Evolutionary conservation across 805 yeast genomes (phyloP), one percentile per base, ranked within the genome.

Genomic region (Barnettozyma siamensis): DNA sequence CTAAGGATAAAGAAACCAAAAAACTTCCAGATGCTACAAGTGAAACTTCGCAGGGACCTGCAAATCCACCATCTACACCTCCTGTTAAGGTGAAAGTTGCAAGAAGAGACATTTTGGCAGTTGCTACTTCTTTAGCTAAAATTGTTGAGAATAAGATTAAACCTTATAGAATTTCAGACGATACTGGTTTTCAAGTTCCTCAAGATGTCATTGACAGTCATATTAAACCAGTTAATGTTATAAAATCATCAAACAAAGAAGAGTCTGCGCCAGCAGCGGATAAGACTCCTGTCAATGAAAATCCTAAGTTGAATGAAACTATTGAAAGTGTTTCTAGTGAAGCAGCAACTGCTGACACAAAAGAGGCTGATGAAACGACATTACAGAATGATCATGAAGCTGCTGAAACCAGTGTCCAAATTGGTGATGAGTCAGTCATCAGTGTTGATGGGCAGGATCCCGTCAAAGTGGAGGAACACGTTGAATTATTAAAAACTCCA

Each of bases 101-200:
- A 2, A 62, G 74, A 46, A 60, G 74, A 36, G 79, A 74, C 46
- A 65, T 74, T 5, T 57, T 70, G 7, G 69, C 70, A 2, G 44
- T 55, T 34, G 65, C 62, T 2, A 29, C 56, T 2, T 15, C 39
- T 1, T 15, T 51, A 24, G 31, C 50, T 17, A 56, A 52, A 40
- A 30, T 32, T 1, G 12, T 54, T 4, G 60, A 55, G n/a, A 31
- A 34, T 0, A 37, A 46, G 15, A n/a, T 56, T 8, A 46, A 44
- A 19, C 30, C 35, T 6, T 11, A 23, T 12, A 38, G 45, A 18
- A 34, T 49, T 3, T 30, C 46, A 2, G 51, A 48, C 32, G 53
- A 49, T 6, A n/a, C 11, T 7, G 40, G 40, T 2, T 43, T 45
- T 15, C 23, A 21, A 3, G 43, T 49, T 20, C 43, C 48, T 7